phyloP scores from a whole-genome alignment of 345 rosid species.

The Crucihimalaya himalaica region DNA sequence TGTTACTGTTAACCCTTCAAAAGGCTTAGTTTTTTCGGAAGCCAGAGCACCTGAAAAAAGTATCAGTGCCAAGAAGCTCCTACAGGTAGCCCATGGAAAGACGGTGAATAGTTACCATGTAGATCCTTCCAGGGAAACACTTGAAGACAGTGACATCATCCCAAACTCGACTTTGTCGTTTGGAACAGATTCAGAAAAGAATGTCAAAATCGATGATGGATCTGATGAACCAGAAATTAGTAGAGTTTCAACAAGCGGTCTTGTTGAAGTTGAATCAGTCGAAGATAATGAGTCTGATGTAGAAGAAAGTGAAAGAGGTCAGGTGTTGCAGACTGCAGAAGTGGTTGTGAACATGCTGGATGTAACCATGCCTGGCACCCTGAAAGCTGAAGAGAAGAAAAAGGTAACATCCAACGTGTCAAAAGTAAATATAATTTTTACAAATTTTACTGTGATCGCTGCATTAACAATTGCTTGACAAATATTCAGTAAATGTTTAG shows the following conservation, averaged over 20 bases:
- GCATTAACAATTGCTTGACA: conserved; percentile 33
- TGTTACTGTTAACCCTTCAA: conserved; percentile 65
- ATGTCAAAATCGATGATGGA: conserved; percentile 36
- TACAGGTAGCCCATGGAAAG: conserved; percentile 44
- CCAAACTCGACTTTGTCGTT: conserved; percentile 31
- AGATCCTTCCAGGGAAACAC: conserved; percentile 38
- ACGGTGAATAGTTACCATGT: conserved; percentile 49
- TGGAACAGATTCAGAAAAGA: conserved; percentile 38
- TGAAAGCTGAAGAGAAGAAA: conserved; percentile 66
- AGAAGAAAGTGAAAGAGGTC: conserved; percentile 59
- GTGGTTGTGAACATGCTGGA: conserved; percentile 87
- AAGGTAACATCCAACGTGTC: conserved; percentile 54
- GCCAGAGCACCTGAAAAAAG: conserved; percentile 45
- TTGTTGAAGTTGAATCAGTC: conserved; percentile 48
- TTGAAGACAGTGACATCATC: conserved; percentile 43
- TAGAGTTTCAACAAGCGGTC: conserved; percentile 38
- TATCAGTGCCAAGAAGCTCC: conserved; percentile 44
- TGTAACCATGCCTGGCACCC: conserved; percentile 68
- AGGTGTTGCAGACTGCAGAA: conserved; percentile 70
- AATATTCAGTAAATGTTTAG: conserved; percentile 52
- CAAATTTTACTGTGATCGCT: conserved; percentile 10
- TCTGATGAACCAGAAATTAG: conserved; percentile 40
- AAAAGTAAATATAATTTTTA: not conserved
- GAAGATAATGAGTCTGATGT: conserved; percentile 45
- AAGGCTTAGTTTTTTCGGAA: conserved; percentile 57